Conservation (phyloP, 2,329 filamentous ascomycete species). For the Pseudovirgaria hyperparasitica region DNA sequence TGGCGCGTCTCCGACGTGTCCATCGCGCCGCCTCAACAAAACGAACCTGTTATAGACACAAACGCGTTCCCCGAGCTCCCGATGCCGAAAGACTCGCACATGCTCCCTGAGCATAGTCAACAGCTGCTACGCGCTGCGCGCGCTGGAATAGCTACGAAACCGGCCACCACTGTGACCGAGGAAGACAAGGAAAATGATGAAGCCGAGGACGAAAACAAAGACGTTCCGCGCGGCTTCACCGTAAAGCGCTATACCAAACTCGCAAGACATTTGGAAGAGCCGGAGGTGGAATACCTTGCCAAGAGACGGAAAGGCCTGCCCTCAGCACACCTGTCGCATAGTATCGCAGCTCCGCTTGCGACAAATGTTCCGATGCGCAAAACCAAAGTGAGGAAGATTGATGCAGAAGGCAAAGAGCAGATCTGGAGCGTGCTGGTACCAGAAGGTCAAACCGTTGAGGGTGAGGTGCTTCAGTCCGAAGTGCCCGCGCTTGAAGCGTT, state of each 20-base stretch:
- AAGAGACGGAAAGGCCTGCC: slow-evolving; percentile 48
- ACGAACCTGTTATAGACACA: slow-evolving; percentile 48
- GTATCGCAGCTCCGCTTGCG: slow-evolving; percentile 8
- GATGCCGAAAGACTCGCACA: slow-evolving; percentile 75
- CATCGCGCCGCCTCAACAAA: slow-evolving; percentile 51
- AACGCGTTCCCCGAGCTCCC: slow-evolving; percentile 68
- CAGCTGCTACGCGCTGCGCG: slow-evolving; percentile 71
- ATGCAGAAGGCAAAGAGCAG: slow-evolving; percentile 65
- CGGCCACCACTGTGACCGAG: slow-evolving; percentile 49
- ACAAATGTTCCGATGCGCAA: slow-evolving; percentile 47
- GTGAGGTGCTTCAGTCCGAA: slow-evolving; percentile 57
- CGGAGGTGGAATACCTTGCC: slow-evolving; percentile 50
- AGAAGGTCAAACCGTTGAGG: slow-evolving; percentile 67
- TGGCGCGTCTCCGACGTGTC: slow-evolving; percentile 62
- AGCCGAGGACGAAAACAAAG: slow-evolving; percentile 30
- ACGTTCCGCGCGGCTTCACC: slow-evolving; percentile 38
- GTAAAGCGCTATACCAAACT: slow-evolving; percentile 46
- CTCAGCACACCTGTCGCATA: slow-evolving; percentile 20
- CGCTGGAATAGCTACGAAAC: slow-evolving; percentile 64
- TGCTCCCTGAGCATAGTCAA: slow-evolving; percentile 68
- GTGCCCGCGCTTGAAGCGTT: slow-evolving; percentile 32
- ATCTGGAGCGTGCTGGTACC: slow-evolving; percentile 73
- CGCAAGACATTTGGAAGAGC: slow-evolving; percentile 42
- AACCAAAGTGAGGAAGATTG: slow-evolving; percentile 66
- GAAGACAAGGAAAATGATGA: slow-evolving; percentile 42